These are phyloP conservation scores for Eleusine indica DNA, from an alignment of 176 grass and related monocot genomes.

Conservation along the genomic window DNA sequence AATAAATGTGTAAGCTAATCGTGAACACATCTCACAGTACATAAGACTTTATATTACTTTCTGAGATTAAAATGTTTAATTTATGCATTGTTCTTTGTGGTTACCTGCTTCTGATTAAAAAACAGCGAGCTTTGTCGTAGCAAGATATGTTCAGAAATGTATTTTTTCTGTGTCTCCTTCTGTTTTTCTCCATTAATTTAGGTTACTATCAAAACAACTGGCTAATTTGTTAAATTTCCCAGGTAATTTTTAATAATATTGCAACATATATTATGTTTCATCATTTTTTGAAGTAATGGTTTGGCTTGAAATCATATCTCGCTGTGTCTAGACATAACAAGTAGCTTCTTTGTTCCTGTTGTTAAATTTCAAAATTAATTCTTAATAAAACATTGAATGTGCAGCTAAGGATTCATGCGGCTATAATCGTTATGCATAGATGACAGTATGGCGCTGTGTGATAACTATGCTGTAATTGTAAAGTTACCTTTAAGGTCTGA, in stretches of 20 bases:
- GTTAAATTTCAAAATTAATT: conserved; percentile 8
- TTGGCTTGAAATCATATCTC: conserved; percentile 5
- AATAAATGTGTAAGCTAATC: conserved; percentile 88
- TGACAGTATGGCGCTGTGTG: background rate
- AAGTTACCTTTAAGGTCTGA: background rate
- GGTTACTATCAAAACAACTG: background rate
- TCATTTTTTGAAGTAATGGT: background rate
- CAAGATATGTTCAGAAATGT: conserved; percentile 15
- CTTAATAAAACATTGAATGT: background rate
- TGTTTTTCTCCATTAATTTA: background rate
- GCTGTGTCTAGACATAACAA: background rate
- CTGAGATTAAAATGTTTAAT: background rate
- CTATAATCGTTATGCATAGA: background rate
- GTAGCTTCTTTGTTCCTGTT: background rate
- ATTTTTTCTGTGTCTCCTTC: background rate
- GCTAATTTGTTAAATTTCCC: background rate
- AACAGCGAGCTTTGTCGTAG: background rate
- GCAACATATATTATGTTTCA: conserved; percentile 2
- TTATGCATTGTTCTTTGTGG: conserved; percentile 1
- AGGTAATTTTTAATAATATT: conserved; percentile 15
- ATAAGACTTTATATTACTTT: conserved; percentile 21
- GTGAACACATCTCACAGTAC: conserved; percentile 11
- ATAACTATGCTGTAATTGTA: conserved; percentile 4
- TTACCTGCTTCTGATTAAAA: conserved; percentile 2
- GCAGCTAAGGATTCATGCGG: background rate